Percentiles rank a stretch among this genome's conserved stretches.
Evolutionary conservation across 805 yeast genomes (phyloP).

Genomic region (Ogataea neopini): DNA sequence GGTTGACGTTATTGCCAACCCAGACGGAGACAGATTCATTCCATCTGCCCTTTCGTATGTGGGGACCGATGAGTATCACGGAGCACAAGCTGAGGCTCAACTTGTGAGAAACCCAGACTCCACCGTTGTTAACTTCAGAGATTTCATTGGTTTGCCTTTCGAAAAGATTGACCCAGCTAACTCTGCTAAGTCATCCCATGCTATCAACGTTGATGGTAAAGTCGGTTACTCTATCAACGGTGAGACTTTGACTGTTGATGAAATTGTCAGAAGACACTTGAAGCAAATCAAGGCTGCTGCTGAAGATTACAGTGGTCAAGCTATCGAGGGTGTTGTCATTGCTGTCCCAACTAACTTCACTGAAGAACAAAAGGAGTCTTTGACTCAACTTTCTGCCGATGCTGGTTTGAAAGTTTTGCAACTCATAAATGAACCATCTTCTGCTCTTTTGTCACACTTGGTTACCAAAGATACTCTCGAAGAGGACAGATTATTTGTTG

Average conservation of each 20-base stretch:
- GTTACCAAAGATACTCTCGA: constrained; percentile 48
- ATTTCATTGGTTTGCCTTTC: constrained; percentile 77
- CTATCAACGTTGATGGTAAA: constrained; percentile 61
- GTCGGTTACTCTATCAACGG: constrained; percentile 66
- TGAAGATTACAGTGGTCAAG: constrained; percentile 83
- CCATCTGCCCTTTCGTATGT: constrained; percentile 91
- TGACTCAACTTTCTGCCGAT: constrained; percentile 59
- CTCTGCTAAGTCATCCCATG: constrained; percentile 66
- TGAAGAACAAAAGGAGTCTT: constrained; percentile 65
- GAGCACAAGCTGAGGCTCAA: constrained; percentile 93
- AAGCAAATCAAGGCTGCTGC: constrained; percentile 83
- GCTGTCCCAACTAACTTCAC: constrained; percentile 90
- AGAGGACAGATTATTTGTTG: constrained; percentile 79
- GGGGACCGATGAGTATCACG: constrained; percentile 95
- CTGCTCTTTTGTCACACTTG: constrained; percentile 85
- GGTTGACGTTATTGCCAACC: constrained; percentile 97
- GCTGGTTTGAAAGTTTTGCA: constrained; percentile 84
- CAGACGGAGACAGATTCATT: constrained; percentile 97
- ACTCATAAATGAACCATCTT: constrained; percentile 87
- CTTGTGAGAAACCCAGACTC: constrained; percentile 84
- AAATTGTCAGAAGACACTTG: constrained; percentile 82
- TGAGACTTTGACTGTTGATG: constrained; percentile 67
- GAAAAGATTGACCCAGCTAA: constrained; percentile 66
- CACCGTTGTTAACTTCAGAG: constrained; percentile 91
- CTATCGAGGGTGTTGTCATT: constrained; percentile 79